Evolutionary conservation across 2,329 filamentous ascomycete genomes (phyloP).

Genomic region (Apiospora saccharicola): DNA sequence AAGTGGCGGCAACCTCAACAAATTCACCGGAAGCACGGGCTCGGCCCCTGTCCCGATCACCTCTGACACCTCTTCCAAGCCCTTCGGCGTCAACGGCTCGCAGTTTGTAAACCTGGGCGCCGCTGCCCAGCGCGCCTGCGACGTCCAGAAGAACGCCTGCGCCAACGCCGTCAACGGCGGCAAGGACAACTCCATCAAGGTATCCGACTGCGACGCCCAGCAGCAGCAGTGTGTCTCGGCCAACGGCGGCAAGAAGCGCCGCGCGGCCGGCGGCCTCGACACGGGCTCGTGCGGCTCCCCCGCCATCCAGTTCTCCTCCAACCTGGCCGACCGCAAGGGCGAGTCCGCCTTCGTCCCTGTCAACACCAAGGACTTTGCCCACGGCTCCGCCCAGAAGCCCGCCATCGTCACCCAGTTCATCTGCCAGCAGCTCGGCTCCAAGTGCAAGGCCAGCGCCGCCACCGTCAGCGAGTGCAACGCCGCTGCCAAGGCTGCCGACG

Average conservation of each 20-base stretch:
- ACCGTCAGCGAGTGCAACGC: constrained; percentile 44
- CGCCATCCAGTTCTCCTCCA: constrained; percentile 56
- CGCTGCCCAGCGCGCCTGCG: constrained; percentile 56
- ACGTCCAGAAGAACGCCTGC: constrained; percentile 59
- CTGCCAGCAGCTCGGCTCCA: constrained; percentile 45
- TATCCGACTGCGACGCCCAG: constrained; percentile 53
- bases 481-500: constrained; percentile 43
- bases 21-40: constrained; percentile 54
- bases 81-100: constrained; percentile 61
- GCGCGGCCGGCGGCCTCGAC: constrained; percentile 40
- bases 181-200: constrained; percentile 41
- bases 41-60: constrained; percentile 50
- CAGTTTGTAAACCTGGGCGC: constrained; percentile 59
- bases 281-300: constrained; percentile 57
- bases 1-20: constrained; percentile 49
- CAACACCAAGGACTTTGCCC: constrained; percentile 54
- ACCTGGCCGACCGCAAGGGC: constrained; percentile 54
- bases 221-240: constrained; percentile 45
- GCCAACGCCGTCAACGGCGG: constrained; percentile 57
- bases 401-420: constrained; percentile 48
- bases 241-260: constrained; percentile 28
- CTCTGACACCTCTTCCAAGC: constrained; percentile 45
- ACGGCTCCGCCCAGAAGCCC: constrained; percentile 53
- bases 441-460: constrained; percentile 43
- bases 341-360: constrained; percentile 50